Evolutionary conservation across 805 yeast genomes (phyloP), one percentile per base, ranked within the genome.

Genomic region (Lachancea meyersii): DNA sequence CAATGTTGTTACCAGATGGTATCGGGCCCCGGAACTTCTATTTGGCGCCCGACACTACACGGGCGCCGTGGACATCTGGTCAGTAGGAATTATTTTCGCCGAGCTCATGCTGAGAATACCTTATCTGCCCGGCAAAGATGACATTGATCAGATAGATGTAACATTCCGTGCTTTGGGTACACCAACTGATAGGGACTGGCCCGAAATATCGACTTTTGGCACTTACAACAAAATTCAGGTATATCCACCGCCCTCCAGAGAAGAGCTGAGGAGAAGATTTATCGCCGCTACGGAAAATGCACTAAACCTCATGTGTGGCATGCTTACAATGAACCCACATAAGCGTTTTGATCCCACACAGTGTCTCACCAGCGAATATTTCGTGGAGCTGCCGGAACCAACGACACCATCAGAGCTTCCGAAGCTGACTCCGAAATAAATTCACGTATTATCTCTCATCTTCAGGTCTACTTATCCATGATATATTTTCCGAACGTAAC

Each of bases 1-100:
- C 1, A 91, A 89, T 49, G 99, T 93, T 3, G 98, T 93, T 1
- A 93, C 99, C 2, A 68, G 97, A 47, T 93, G 99, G 99, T 93
- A 93, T 63, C 70, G 97, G 43, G 95, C 97, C 0, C 99, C 99
- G 0, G 99, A 93, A 56, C 68, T 93, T 36, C 67, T 93, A 19
- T 77, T 91, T 48, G 97, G 96, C 1, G 83, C 96, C 0, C 74
- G 82, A 37, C 93, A 87, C 61, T 93, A 93, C 56, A 82, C 96
- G 0, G 82, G 81, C 1, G 94, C 94, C 0, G 76, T 93, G 3
- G 99, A 93, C 64, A 69, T 88, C 10, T 93, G 99, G 99, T 91
- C 97, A 0, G 85, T 89, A 4, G 99, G 99, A 1, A 78, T 88
- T 28, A 91, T 93, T 2, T 93, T 93, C 68, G 97, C 97, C 0